phyloP scores from a whole-genome alignment of 2,329 filamentous ascomycete species.

The Neocucurbitaria cava region DNA sequence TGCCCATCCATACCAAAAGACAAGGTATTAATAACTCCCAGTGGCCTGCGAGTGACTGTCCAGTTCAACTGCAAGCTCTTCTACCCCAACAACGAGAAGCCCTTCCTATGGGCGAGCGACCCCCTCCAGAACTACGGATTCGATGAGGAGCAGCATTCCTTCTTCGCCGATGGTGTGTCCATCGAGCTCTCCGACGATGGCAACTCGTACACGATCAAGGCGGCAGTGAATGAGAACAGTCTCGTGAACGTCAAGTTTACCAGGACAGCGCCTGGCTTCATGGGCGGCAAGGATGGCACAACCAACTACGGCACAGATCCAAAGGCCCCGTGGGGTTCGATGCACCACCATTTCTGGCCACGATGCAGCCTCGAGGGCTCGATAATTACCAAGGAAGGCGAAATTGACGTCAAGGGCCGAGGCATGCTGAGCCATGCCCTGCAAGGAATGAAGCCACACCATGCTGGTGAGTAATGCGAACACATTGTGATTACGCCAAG shows the following conservation, averaged over 20 bases:
- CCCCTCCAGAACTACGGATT: slow-evolving; percentile 81
- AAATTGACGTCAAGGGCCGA: slow-evolving; percentile 80
- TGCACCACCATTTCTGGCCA: slow-evolving; percentile 96
- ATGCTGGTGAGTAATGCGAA: slow-evolving; percentile 67
- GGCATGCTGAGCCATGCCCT: slow-evolving; percentile 84
- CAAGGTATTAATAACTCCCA: slow-evolving; percentile 50
- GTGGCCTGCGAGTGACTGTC: slow-evolving; percentile 85
- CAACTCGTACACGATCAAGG: slow-evolving; percentile 86
- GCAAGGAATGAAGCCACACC: slow-evolving; percentile 99
- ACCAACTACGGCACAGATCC: slow-evolving; percentile 87
- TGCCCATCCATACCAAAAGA: neutral
- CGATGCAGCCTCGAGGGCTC: slow-evolving; percentile 81
- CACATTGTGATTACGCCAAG: no score
- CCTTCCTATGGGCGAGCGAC: slow-evolving; percentile 83
- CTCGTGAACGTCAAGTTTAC: slow-evolving; percentile 88
- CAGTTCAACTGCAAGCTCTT: slow-evolving; percentile 97
- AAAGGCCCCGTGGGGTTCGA: slow-evolving; percentile 84
- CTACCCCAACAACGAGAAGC: slow-evolving; percentile 73
- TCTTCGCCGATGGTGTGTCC: slow-evolving; percentile 86
- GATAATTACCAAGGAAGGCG: slow-evolving; percentile 81
- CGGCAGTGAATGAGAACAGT: slow-evolving; percentile 78
- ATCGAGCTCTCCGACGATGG: slow-evolving; percentile 87
- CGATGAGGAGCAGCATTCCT: slow-evolving; percentile 80
- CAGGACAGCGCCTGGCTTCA: slow-evolving; percentile 78
- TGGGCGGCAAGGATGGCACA: slow-evolving; percentile 82